phyloP scores from a whole-genome alignment of 2,329 filamentous ascomycete species.

The Rhynchosporium secalis region DNA sequence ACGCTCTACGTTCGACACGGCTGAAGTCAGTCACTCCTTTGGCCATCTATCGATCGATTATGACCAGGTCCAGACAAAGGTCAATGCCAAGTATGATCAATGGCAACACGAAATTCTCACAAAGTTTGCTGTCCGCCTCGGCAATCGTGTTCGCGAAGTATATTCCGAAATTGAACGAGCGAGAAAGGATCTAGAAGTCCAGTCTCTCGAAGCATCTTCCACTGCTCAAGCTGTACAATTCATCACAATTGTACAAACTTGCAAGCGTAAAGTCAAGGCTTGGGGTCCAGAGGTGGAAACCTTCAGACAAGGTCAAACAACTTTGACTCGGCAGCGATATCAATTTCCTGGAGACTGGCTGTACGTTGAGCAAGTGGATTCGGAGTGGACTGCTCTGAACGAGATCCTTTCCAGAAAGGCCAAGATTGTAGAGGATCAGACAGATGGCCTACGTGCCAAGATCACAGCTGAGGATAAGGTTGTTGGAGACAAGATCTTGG shows the following conservation, averaged over 20 bases:
- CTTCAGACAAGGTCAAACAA: conserved; percentile 94
- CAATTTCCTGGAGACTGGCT: conserved; percentile 94
- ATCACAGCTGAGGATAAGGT: conserved; percentile 92
- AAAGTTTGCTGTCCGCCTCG: conserved; percentile 88
- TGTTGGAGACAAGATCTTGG: conserved; percentile 81
- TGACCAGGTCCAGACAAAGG: conserved; percentile 96
- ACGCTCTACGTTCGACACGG: conserved; percentile 94
- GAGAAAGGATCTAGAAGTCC: conserved; percentile 83
- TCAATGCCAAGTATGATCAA: conserved; percentile 98
- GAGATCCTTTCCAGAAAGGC: conserved; percentile 90
- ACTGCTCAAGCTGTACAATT: conserved; percentile 97
- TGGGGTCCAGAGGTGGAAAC: conserved; percentile 97
- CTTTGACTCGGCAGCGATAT: conserved; percentile 85
- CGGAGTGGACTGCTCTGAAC: conserved; percentile 91
- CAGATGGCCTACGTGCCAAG: conserved; percentile 90
- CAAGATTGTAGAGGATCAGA: conserved; percentile 95
- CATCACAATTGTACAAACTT: conserved; percentile 96
- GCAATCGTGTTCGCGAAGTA: conserved; percentile 87
- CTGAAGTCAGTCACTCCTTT: conserved; percentile 88
- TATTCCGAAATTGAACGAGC: conserved; percentile 90
- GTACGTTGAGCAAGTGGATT: conserved; percentile 92
- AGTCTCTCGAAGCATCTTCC: conserved; percentile 89
- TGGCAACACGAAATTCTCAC: conserved; percentile 97
- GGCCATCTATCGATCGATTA: conserved; percentile 96
- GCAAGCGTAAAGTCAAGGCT: conserved; percentile 86